Percentiles rank a stretch among this genome's conserved stretches.
Evolutionary conservation across 2,329 filamentous ascomycete genomes (phyloP).

Genomic region (Didymella segeticola): DNA sequence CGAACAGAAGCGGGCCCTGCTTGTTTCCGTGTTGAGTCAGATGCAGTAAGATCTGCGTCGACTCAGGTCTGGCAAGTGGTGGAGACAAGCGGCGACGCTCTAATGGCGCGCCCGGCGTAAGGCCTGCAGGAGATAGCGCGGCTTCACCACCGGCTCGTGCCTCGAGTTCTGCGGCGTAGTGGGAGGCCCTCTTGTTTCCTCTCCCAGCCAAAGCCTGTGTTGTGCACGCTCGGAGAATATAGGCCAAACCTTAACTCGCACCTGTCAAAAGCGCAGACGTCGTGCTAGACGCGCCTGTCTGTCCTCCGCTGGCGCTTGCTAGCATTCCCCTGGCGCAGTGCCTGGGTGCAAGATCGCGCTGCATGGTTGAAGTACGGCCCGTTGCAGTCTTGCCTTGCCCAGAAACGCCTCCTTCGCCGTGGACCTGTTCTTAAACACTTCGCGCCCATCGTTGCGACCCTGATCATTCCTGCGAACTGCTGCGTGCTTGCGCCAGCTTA

Average conservation of each 20-base stretch:
- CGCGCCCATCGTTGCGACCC: constrained; percentile 36
- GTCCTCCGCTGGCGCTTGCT: constrained; percentile 35
- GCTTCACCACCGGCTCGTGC: constrained; percentile 46
- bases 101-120: constrained; percentile 23
- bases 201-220: constrained; percentile 34
- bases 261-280: constrained; percentile 46
- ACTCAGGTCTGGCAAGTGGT: constrained; percentile 31
- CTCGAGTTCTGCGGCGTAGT: constrained; percentile 41
- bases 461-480: constrained; percentile 35
- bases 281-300: constrained; percentile 39
- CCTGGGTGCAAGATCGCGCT: constrained; percentile 41
- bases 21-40: constrained; percentile 42
- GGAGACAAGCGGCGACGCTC: constrained; percentile 28
- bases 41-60: constrained; percentile 42
- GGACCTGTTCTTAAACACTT: constrained; percentile 39
- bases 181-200: constrained; percentile 38
- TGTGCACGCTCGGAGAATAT: constrained; percentile 48
- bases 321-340: constrained; percentile 36
- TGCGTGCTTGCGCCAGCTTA: constrained; percentile 41
- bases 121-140: constrained; percentile 38
- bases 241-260: constrained; percentile 47
- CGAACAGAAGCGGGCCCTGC: constrained; percentile 36
- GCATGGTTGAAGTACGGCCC: constrained; percentile 48
- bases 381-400: constrained; percentile 48
- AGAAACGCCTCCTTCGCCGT: constrained; percentile 42